Conservation (phyloP, 768 basidiomycete species). For the Phylloporus scabripes region DNA sequence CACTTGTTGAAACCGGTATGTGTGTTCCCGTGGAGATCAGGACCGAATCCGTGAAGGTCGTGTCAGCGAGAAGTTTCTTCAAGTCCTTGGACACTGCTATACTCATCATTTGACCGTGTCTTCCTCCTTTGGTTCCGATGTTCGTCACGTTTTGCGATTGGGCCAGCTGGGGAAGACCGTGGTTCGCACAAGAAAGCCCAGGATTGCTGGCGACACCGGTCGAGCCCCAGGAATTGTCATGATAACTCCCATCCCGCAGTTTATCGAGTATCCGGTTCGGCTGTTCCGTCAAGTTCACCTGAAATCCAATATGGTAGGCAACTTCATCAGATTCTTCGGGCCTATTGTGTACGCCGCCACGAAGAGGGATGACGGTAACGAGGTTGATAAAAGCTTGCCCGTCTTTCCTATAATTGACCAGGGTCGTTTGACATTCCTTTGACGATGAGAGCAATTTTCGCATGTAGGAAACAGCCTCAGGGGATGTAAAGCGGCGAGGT, state of each 20-base stretch:
- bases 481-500: conserved; percentile 55
- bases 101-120: conserved; percentile 24
- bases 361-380: conserved; percentile 84
- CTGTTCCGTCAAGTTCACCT: conserved; percentile 87
- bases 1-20: conserved; percentile 24
- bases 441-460: conserved; percentile 59
- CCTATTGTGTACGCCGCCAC: conserved; percentile 46
- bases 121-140: conserved; percentile 19
- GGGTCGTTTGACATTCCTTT: conserved; percentile 83
- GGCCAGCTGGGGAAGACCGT: conserved; percentile 8
- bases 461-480: conserved; percentile 60
- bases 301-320: conserved; percentile 90
- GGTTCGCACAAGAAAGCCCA: neutral
- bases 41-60: conserved; percentile 44
- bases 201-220: neutral
- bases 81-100: conserved; percentile 49
- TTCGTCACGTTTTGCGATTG: conserved; percentile 18
- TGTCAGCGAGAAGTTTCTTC: conserved; percentile 42
- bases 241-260: conserved; percentile 69
- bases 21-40: conserved; percentile 40
- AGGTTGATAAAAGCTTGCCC: conserved; percentile 88
- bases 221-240: conserved; percentile 33
- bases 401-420: conserved; percentile 86
- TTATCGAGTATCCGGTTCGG: conserved; percentile 79
- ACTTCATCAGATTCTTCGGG: conserved; percentile 62